Conservation (phyloP, 169 alveolate species). For the Plasmodium malariae region DNA sequence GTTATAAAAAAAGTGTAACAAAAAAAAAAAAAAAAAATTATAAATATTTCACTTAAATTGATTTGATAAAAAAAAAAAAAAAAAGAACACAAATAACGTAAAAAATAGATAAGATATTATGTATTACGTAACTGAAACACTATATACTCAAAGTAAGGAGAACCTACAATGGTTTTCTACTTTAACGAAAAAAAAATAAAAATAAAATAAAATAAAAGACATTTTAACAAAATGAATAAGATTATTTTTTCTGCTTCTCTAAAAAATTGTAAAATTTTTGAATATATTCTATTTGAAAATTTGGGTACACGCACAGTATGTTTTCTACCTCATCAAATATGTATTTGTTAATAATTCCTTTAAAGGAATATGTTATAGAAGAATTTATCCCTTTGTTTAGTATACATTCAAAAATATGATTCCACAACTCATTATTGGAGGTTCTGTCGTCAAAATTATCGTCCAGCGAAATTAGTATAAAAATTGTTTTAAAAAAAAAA, state of each 20-base stretch:
- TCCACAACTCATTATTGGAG: constrained; percentile 31
- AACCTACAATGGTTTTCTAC: too few species aligned
- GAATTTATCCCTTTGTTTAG: neutral
- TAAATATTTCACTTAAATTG: too few species aligned
- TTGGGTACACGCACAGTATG: constrained; percentile 35
- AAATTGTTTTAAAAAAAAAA: constrained; percentile 67
- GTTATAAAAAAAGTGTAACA: too few species aligned
- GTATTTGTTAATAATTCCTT: constrained; percentile 56
- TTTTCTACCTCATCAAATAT: constrained; percentile 67
- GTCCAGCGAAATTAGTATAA: constrained; percentile 52
- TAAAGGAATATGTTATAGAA: constrained; percentile 25
- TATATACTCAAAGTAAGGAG: too few species aligned
- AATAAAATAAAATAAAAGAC: neutral
- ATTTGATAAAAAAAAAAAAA: too few species aligned
- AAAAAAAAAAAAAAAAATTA: too few species aligned
- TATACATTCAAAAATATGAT: constrained; percentile 17
- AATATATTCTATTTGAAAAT: constrained; percentile 51
- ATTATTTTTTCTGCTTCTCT: constrained; percentile 3
- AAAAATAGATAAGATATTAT: too few species aligned
- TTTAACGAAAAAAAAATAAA: neutral
- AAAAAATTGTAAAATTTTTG: constrained; percentile 32
- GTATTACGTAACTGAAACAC: too few species aligned
- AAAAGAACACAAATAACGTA: too few species aligned
- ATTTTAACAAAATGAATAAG: neutral
- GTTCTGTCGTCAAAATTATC: neutral